Evolutionary conservation across 805 yeast species (phyloP), one percentile per base, ranked within the genome.

Genomic region (Ogataea degrootiae): DNA sequence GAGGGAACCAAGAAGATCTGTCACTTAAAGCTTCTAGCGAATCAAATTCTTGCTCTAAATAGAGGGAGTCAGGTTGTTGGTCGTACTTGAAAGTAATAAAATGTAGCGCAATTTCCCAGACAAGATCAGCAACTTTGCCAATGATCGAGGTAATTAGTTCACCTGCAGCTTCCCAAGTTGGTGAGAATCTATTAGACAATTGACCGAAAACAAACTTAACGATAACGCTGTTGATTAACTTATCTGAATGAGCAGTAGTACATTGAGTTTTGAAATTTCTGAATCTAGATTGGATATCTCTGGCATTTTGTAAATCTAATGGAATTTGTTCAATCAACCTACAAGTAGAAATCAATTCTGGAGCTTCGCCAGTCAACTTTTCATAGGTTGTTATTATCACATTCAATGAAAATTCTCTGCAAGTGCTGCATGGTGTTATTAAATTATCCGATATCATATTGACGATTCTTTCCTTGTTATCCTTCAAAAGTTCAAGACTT

Each of bases 101-200:
- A 4, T 61, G 56, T 37, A 65, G 63, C 0, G 81, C 67, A 17
- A 78, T 58, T 0, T 71, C 60, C 95, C 96, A 89, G 0, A 86
- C 68, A 12, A 69, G 42, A 0, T 63, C 66, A 16, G 74, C 70
- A 43, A 69, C 61, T 52, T 72, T 73, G 16, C 61, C 68, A 14
- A 72, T 65, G 9, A 84, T 63, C 4, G 64, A 58, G 1, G 82
- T 78, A 5, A 87, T 59, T 4, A 77, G 74, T 50, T 84, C 92
- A 45, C 74, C 68, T 2, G 86, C 85, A 5, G 85, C 89, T 17
- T 79, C 76, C 96, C 96, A 90, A 14, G 85, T 75, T 0, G 98
- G 98, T 47, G 88, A 85, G 56, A 92, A 89, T 48, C 79, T 77
- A 34, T 82, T 82, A 4, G 88, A 73, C 39, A 91, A 66, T 50